Conservation (phyloP, 306 rosid species). For the Corylus avellana region DNA sequence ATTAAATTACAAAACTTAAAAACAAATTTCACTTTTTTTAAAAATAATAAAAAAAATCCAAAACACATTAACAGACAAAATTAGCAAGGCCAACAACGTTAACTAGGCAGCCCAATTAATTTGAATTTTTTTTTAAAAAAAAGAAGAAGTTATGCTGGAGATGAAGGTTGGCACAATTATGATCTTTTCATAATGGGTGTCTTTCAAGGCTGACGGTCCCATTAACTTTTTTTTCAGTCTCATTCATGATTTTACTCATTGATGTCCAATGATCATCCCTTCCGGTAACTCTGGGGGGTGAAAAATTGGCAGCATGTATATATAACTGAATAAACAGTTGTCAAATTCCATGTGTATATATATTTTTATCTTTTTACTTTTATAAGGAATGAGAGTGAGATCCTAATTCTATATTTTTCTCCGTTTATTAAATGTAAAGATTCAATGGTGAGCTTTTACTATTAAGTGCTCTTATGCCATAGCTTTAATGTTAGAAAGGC, state of each 20-base stretch:
- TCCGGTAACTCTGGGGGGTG: conserved; percentile 1
- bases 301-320: neutral
- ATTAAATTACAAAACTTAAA: no score
- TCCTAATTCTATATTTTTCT: no score
- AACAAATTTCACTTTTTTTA: no score
- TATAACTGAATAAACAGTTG: neutral
- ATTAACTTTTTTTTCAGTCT: neutral
- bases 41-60: no score
- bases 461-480: no score
- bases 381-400: no score
- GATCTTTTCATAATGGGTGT: neutral
- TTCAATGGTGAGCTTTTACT: no score
- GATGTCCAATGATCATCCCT: neutral
- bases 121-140: neutral
- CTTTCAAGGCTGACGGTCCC: conserved; percentile 2
- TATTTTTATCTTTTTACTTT: no score
- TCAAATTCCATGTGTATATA: no score
- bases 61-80: no score
- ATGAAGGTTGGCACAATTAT: neutral
- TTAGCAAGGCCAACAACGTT: no score
- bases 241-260: neutral
- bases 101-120: neutral
- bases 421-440: no score
- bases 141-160: neutral
- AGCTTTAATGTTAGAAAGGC: neutral